Base-by-base conservation (phyloP, 495 filamentous ascomycete genomes). In the Durotheca rogersii region DNA sequence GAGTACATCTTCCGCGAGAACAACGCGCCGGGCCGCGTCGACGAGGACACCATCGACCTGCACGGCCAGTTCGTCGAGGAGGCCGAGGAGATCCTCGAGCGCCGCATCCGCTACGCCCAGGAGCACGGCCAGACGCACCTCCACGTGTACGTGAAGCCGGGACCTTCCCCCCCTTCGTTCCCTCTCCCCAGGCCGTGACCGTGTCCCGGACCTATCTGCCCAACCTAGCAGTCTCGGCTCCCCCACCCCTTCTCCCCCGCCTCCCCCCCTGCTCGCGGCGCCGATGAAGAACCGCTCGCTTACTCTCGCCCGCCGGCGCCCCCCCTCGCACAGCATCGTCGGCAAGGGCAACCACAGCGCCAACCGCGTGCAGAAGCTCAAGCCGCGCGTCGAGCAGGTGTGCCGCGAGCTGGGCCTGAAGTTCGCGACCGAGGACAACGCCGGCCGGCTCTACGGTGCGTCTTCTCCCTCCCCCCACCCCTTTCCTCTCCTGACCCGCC, bases 1-100 rank as follows among this genome's bases (percentile, higher is more conserved):
- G 88, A 96, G 43, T 94, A 80, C 67, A 97, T 97, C 55, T 96
- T 97, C 77, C 81, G 88, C 2, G 88, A 89, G 69, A 96, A 96
- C 69, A 98, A 96, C 67, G 79, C 86, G 4, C 51, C 67, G 2
- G 84, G 76, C 9, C 79, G 86, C 37, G 83, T 93, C 7, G 72
- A 73, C 7, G 78, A 78, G 17, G 90, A 97, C 60, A 88, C 86
- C 2, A 95, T 98, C 54, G 93, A 98, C 72, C 73, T 98, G 34
- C 93, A 98, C 58, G 90, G 93, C 0, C 85, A 92, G 62, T 96
- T 84, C 64, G 93, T 94, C 36, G 86, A 92, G 61, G 93, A 98
- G 73, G 93, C 94, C 4, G 88, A 95, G 76, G 80, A 89, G 34
- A 91, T 96, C 30, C 69, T 96, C 17, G 87, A 89, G 68, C 75